Evolutionary conservation across 2,329 filamentous ascomycete species (phyloP).

Genomic region (Paecilomyces variotii): DNA sequence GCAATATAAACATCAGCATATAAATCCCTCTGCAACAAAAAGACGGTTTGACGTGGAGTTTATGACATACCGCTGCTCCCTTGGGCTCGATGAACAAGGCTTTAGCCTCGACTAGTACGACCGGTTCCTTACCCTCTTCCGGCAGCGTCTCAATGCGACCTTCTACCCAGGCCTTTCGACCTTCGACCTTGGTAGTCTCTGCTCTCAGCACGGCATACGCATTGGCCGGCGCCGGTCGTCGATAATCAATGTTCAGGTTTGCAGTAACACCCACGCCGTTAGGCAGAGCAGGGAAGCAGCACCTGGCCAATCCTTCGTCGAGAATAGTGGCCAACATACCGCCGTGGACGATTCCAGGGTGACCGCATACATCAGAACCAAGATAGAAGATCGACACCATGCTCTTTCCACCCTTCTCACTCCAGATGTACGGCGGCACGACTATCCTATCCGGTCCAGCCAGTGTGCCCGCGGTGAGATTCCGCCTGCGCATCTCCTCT

Average conservation of each 20-base stretch:
- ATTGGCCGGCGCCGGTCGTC: constrained; percentile 66
- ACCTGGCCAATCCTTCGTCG: constrained; percentile 81
- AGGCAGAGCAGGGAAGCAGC: constrained; percentile 80
- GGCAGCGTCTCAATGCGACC: constrained; percentile 75
- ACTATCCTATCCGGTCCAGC: constrained; percentile 66
- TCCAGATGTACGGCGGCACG: constrained; percentile 74
- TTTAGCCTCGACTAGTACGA: constrained; percentile 70
- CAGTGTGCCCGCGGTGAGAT: constrained; percentile 74
- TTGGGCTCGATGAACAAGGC: constrained; percentile 85
- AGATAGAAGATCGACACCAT: constrained; percentile 69
- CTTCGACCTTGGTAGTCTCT: constrained; percentile 76
- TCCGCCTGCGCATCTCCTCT: constrained; percentile 57
- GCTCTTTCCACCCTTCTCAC: constrained; percentile 59
- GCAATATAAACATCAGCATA: not conserved
- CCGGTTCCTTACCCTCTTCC: constrained; percentile 52
- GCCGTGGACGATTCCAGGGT: constrained; percentile 85
- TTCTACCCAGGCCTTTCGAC: constrained; percentile 89
- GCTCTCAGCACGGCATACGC: constrained; percentile 71
- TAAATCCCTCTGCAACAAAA: not conserved
- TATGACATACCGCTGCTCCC: constrained; percentile 60
- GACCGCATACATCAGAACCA: constrained; percentile 73
- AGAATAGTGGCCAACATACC: constrained; percentile 86
- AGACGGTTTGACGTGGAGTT: not conserved
- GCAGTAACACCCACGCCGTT: constrained; percentile 80
- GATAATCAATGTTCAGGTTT: constrained; percentile 74